Percentiles rank a stretch among this genome's conserved stretches.
Evolutionary conservation across 805 yeast genomes (phyloP).

Genomic region (Zygosaccharomyces kombuchaensis): DNA sequence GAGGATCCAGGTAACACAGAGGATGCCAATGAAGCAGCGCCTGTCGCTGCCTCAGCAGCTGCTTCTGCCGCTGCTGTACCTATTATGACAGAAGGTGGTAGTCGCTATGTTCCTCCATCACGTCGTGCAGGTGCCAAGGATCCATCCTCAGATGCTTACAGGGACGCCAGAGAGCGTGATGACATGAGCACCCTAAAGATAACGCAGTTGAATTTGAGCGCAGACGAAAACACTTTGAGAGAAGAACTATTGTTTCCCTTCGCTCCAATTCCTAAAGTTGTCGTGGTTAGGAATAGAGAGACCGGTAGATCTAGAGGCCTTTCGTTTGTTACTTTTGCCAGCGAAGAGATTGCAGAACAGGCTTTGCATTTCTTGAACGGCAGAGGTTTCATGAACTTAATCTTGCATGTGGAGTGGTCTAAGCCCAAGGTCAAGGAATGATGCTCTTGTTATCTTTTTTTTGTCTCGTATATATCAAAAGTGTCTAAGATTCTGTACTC

Average conservation of each 20-base stretch:
- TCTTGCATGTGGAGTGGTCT: constrained; percentile 62
- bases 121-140: constrained; percentile 40
- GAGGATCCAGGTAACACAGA: constrained; percentile 35
- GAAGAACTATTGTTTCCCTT: constrained; percentile 62
- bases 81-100: constrained; percentile 34
- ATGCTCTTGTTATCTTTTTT: not conserved
- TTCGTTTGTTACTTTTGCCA: constrained; percentile 83
- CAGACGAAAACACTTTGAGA: constrained; percentile 76
- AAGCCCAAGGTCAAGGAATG: constrained; percentile 37
- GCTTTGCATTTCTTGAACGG: constrained; percentile 80
- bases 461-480: constrained; percentile 1
- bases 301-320: constrained; percentile 94
- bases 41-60: constrained; percentile 15
- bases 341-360: constrained; percentile 62
- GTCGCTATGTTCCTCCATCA: constrained; percentile 61
- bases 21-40: constrained; percentile 32
- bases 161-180: constrained; percentile 59
- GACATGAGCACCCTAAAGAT: constrained; percentile 85
- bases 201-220: constrained; percentile 82
- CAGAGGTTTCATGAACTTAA: constrained; percentile 87
- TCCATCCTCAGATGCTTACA: constrained; percentile 40
- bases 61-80: constrained; percentile 32
- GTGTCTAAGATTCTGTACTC: constrained; percentile 5
- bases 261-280: constrained; percentile 70
- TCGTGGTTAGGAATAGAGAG: constrained; percentile 83